Percentiles rank a stretch among this genome's conserved stretches.
Conservation (phyloP, 108 stramenopile genomes). For the Skeletonema menzelii region DNA sequence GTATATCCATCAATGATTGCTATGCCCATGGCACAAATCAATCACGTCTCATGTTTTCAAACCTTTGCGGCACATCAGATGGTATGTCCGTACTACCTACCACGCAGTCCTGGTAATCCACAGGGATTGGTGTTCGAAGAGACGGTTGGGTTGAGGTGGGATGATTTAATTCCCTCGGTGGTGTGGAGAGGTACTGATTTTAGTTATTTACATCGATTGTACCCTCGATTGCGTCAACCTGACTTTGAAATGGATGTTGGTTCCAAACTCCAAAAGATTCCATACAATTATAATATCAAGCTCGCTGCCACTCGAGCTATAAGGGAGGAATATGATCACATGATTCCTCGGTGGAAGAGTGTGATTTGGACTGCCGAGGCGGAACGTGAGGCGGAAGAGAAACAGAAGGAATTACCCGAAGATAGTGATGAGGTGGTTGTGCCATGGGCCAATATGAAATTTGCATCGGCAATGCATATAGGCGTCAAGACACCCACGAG, state of each 20-base stretch:
- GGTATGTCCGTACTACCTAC: constrained; percentile 10
- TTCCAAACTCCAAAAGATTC: background rate
- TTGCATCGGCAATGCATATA: constrained; percentile 4
- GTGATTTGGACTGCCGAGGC: constrained; percentile 31
- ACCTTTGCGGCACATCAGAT: constrained; percentile 8
- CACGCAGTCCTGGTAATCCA: constrained; percentile 4
- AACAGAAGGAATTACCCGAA: background rate
- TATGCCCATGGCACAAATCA: constrained; percentile 34
- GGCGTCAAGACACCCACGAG: constrained; percentile 8
- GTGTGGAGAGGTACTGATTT: constrained; percentile 38
- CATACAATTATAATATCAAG: background rate
- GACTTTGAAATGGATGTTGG: constrained; percentile 16
- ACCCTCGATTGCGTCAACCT: constrained; percentile 12
- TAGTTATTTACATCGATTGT: background rate
- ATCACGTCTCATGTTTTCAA: constrained; percentile 25
- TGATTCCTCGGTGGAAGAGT: constrained; percentile 32
- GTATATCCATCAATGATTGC: constrained; percentile 21
- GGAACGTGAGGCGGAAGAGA: constrained; percentile 20
- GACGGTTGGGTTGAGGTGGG: background rate
- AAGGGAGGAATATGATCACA: constrained; percentile 8
- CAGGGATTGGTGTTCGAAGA: constrained; percentile 22
- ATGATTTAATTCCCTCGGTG: constrained; percentile 30
- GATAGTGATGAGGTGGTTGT: background rate
- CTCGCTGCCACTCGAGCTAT: constrained; percentile 15
- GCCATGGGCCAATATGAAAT: constrained; percentile 34